Conservation (phyloP, 2,329 filamentous ascomycete species). For the Blumeria hordei region DNA sequence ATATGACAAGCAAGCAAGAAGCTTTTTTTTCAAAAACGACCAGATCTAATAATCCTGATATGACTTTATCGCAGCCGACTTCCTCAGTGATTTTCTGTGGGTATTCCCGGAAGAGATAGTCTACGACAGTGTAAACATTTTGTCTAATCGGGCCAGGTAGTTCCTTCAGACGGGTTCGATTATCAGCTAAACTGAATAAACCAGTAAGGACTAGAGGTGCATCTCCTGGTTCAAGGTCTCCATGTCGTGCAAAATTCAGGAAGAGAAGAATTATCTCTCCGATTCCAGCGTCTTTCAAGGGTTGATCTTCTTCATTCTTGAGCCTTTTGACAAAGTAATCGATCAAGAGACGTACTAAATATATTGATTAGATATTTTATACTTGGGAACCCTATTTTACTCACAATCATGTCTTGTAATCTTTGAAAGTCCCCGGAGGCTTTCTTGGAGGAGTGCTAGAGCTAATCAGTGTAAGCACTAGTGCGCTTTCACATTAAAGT, state of each 20-base stretch:
- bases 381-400: background rate
- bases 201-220: conserved; percentile 5
- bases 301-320: conserved; percentile 3
- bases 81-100: conserved; percentile 5
- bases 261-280: conserved; percentile 6
- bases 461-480: conserved; percentile 4
- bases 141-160: conserved; percentile 7
- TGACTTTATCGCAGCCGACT: conserved; percentile 5
- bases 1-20: conserved; percentile 9
- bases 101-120: conserved; percentile 6
- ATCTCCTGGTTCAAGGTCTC: conserved; percentile 6
- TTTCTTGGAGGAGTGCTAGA: conserved; percentile 5
- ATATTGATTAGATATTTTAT: conserved; percentile 1
- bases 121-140: conserved; percentile 8
- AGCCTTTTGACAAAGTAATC: conserved; percentile 7
- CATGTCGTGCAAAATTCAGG: conserved; percentile 3
- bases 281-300: conserved; percentile 7
- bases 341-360: conserved; percentile 7
- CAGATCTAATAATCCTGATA: conserved; percentile 9
- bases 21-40: conserved; percentile 12
- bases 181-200: conserved; percentile 5
- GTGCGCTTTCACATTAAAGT: background rate
- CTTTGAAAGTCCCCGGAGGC: conserved; percentile 5
- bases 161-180: conserved; percentile 5
- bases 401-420: conserved; percentile 7